Evolutionary conservation across 2,329 filamentous ascomycete genomes (phyloP), one percentile per base, ranked within the genome.

Genomic region (Xylariaceae sp.): DNA sequence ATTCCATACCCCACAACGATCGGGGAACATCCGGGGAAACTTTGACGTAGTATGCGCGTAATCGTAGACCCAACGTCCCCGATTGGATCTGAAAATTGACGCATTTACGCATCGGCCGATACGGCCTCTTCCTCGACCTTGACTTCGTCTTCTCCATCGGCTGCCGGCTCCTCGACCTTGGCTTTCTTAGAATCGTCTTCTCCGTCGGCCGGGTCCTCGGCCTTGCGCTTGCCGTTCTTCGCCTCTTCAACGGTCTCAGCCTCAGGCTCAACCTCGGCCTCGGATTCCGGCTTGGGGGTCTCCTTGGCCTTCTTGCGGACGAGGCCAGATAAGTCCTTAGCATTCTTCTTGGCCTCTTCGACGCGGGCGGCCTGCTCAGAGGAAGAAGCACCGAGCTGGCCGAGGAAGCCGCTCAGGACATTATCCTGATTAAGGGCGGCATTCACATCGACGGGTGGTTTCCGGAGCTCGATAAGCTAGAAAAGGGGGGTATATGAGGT

Each of bases 311-410:
- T 85, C 75, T 87, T 92, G 69, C 88, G 85, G 49, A 93, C 87
- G 51, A 93, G 77, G n/a, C 86, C 82, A 0, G 82, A 84, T 11
- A 95, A 76, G 69, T 94, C 89, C 13, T 82, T 91, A 5, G 90
- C 90, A 6, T 78, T 81, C 75, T 87, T 88, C 67, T 86, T 89
- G 34, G 87, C 89, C 70, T 92, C 87, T 51, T 88, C 85, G 51
- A 90, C 78, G 64, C 84, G 81, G 23, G 85, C 85, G 64, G 85
- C 79, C 55, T 84, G 82, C 57, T 86, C 80, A 1, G 78, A 79
- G 2, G 83, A 77, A 41, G 84, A 82, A 69, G 87, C 83, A 59
- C 87, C 87, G 3, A 88, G 73, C 17, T 82, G 80, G 58, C 87
- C 85, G 5, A 91, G 76, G 30, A 91, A 78, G 35, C 88, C 85